Base-by-base conservation (phyloP, 257 asterid species). In the Petunia axillaris region DNA sequence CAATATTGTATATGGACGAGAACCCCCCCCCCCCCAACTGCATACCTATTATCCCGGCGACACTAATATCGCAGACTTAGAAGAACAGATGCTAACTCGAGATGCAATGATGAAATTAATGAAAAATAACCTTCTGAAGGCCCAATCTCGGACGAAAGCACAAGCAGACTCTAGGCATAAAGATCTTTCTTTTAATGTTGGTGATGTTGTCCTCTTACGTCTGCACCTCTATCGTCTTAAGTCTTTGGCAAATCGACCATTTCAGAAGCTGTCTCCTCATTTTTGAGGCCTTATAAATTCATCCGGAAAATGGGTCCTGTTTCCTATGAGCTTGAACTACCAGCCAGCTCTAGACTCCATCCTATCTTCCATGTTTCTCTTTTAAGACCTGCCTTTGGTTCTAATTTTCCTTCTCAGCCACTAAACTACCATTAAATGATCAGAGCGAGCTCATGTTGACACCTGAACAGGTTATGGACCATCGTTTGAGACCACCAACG, bases 111-210 rank as follows among this genome's bases (percentile, higher is more conserved):
- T 78, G 8, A 63, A 62, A 41, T 25, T 78, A 2, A 13, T 78
- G 2, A 43, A 25, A 4, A 63, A 39, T 0, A 78, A 78, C 64
- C 62, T 63, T 1, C 43, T 41, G 1, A 78, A 63, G 15, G 36
- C 75, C 46, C 81, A 63, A 57, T 16, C 48, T 2, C 75, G 48
- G 5, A 78, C 64, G 81, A 62, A 78, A 4, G 60, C 63, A 1
- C 75, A 78, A 43, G 75, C 63, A 6, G 46, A 78, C 8, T 62
- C 81, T 10, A 62, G 46, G n/a, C 57, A 48, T 8, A 6, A 1
- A 44, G 75, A 78, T 0, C 75, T 63, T 1, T 9, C 14, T 8
- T 78, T 78, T 50, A 52, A 43, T n/a, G 62, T 62, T n/a, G 62
- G 81, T 0, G 63, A 64, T 6, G 16, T 8, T 3, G 74, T 78